Conservation (phyloP, 371 early-diverging fungal species). For the Lichtheimia hyalospora region DNA sequence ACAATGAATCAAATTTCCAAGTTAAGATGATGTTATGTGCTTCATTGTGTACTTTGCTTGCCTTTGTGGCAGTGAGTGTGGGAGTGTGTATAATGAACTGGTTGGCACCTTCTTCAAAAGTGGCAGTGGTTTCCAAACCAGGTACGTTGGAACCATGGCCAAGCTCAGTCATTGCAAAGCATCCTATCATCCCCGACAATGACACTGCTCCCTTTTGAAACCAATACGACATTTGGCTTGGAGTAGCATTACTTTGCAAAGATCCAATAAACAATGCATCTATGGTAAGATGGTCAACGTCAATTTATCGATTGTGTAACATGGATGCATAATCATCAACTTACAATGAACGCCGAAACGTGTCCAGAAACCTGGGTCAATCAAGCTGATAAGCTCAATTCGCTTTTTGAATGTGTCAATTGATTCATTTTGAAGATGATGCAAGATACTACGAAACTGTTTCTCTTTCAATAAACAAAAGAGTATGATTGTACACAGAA, state of each 20-base stretch:
- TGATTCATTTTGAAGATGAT: conserved; percentile 76
- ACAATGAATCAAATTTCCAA: neutral
- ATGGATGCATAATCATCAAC: neutral
- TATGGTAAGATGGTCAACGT: neutral
- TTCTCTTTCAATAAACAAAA: neutral
- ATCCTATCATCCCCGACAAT: conserved; percentile 82
- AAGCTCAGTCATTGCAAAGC: conserved; percentile 92
- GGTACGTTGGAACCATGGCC: conserved; percentile 91
- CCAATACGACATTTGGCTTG: conserved; percentile 87
- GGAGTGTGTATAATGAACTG: conserved; percentile 92
- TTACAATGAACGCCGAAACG: conserved; percentile 88
- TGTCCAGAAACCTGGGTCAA: conserved; percentile 92
- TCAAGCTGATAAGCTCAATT: conserved; percentile 78
- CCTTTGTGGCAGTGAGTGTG: conserved; percentile 84
- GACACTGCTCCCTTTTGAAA: conserved; percentile 84
- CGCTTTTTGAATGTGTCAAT: conserved; percentile 72
- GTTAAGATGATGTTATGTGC: too few species aligned
- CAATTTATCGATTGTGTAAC: too few species aligned
- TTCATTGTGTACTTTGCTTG: neutral
- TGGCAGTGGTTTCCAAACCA: conserved; percentile 92
- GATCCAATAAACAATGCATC: conserved; percentile 89
- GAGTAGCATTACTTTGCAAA: conserved; percentile 84
- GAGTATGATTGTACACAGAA: too few species aligned
- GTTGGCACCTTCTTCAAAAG: conserved; percentile 79
- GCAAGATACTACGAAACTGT: conserved; percentile 68